Percentiles rank a stretch among this genome's conserved stretches.
Conservation (phyloP, 192 early-diverging fungal genomes). For the Allomyces arbusculus region DNA sequence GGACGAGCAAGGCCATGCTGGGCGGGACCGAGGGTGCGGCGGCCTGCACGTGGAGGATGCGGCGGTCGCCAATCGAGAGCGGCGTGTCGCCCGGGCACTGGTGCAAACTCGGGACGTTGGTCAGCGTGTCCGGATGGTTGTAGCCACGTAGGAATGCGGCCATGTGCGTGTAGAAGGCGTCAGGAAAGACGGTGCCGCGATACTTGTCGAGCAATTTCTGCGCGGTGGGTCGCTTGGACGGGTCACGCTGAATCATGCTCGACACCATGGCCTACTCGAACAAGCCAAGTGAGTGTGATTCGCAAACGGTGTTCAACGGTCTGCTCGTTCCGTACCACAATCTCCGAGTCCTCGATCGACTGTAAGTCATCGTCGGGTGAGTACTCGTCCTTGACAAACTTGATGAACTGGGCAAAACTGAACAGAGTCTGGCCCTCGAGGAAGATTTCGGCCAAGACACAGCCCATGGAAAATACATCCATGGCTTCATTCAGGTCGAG, state of each 20-base stretch:
- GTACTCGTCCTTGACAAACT: slow-evolving; percentile 66
- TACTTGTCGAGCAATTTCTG: slow-evolving; percentile 56
- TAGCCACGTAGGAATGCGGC: too few relatives aligned
- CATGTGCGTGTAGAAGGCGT: background rate
- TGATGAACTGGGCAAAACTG: slow-evolving; percentile 72
- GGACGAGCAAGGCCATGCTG: too few relatives aligned
- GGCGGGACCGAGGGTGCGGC: slow-evolving; percentile 30
- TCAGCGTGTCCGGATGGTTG: too few relatives aligned
- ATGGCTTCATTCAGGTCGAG: slow-evolving; percentile 38
- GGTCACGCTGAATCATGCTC: slow-evolving; percentile 79
- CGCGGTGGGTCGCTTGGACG: slow-evolving; percentile 46
- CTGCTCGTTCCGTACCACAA: slow-evolving; percentile 23
- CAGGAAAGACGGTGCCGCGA: slow-evolving; percentile 14
- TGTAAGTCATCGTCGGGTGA: slow-evolving; percentile 43
- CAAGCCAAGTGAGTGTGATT: background rate
- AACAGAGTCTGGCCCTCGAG: slow-evolving; percentile 84
- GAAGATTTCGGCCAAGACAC: slow-evolving; percentile 81
- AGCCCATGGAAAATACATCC: slow-evolving; percentile 89
- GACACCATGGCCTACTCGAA: slow-evolving; percentile 35
- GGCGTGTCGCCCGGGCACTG: slow-evolving; percentile 28
- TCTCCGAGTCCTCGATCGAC: slow-evolving; percentile 62
- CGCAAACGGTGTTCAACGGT: slow-evolving; percentile 3
- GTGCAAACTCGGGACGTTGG: background rate
- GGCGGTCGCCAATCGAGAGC: slow-evolving; percentile 54
- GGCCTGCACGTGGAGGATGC: slow-evolving; percentile 52